Evolutionary conservation across 768 basidiomycete species (phyloP).

Genomic region (Clathrus columnatus): DNA sequence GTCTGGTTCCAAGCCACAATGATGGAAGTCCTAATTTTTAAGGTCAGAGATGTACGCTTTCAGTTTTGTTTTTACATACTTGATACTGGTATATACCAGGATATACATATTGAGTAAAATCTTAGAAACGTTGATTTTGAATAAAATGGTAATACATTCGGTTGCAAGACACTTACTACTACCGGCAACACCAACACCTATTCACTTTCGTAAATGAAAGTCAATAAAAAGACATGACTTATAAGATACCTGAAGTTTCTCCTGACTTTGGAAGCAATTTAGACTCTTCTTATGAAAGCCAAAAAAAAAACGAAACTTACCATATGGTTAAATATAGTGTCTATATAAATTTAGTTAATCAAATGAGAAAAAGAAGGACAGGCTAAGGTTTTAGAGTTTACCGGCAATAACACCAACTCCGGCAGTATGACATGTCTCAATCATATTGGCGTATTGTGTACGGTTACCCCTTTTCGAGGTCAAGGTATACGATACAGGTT

Average conservation of each 20-base stretch:
- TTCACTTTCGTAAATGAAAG: neutral
- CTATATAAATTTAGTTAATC: constrained; percentile 22
- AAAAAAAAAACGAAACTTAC: constrained; percentile 3
- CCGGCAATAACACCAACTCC: constrained; percentile 52
- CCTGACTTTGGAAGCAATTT: neutral
- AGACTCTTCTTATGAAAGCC: neutral
- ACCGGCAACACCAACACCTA: constrained; percentile 17
- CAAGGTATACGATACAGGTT: constrained; percentile 55
- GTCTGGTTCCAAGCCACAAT: constrained; percentile 45
- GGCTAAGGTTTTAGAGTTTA: neutral
- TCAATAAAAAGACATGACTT: neutral
- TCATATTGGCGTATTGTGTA: constrained; percentile 39
- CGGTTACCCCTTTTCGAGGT: constrained; percentile 59
- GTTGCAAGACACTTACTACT: constrained; percentile 4
- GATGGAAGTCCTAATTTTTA: constrained; percentile 45
- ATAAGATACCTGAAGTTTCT: neutral
- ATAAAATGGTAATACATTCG: neutral
- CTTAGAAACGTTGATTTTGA: neutral
- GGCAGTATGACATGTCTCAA: constrained; percentile 40
- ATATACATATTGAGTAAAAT: constrained; percentile 18
- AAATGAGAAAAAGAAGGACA: constrained; percentile 10
- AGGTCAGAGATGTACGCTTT: neutral
- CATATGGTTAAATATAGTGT: constrained; percentile 65
- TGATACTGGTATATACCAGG: constrained; percentile 15
- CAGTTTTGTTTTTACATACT: neutral